Conservation (phyloP, 169 alveolate genomes). For the Babesia caballi region DNA sequence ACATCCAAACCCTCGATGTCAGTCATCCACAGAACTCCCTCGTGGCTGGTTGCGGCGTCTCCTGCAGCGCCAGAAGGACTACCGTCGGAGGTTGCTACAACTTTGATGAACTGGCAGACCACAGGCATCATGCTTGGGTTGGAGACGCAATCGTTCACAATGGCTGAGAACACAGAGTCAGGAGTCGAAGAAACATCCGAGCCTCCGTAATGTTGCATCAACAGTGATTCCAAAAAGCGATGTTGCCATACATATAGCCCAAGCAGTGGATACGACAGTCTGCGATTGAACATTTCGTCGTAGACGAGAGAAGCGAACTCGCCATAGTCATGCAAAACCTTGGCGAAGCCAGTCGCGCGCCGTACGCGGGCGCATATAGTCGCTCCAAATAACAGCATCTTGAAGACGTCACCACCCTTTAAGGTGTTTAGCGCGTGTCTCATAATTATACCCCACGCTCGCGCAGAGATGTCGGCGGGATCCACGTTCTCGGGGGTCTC, state of each 20-base stretch:
- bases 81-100: neutral
- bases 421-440: conserved; percentile 6
- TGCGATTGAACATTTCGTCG: conserved; percentile 23
- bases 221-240: conserved; percentile 20
- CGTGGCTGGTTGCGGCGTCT: neutral
- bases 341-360: conserved; percentile 2
- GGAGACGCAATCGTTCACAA: neutral
- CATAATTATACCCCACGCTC: conserved; percentile 30
- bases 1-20: conserved; percentile 10
- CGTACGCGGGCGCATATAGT: conserved; percentile 24
- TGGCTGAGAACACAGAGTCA: neutral
- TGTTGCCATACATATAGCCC: conserved; percentile 49
- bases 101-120: conserved; percentile 3
- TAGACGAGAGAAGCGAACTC: conserved; percentile 9
- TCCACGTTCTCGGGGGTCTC: neutral
- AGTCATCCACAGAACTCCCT: neutral
- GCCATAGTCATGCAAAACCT: conserved; percentile 7
- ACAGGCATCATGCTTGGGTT: conserved; percentile 11
- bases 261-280: conserved; percentile 5
- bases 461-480: conserved; percentile 4
- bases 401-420: conserved; percentile 14
- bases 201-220: neutral
- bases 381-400: conserved; percentile 35
- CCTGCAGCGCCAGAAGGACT: neutral
- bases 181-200: neutral